These are phyloP conservation scores for Peribolospora kevripleyi DNA, from an alignment of 768 basidiomycete genomes.

Conservation along the genomic window DNA sequence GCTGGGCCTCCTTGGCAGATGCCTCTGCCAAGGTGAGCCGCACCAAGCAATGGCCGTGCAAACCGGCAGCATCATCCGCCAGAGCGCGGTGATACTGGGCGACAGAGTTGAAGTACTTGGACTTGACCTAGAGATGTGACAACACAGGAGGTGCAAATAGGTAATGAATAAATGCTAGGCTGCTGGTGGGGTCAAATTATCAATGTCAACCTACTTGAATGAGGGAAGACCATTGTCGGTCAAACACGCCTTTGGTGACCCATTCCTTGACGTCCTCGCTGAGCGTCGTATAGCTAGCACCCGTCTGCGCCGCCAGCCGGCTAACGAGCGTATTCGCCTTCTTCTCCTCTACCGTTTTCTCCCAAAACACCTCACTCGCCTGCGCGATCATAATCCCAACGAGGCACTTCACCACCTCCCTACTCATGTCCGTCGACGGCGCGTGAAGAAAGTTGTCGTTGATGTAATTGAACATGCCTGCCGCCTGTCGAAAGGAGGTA, in stretches of 20 bases:
- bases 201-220: slow-evolving; percentile 34
- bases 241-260: slow-evolving; percentile 84
- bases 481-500: slow-evolving; percentile 64
- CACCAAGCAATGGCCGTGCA: slow-evolving; percentile 66
- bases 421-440: slow-evolving; percentile 75
- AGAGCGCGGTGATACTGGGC: slow-evolving; percentile 66
- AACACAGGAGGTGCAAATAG: not conserved
- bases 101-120: slow-evolving; percentile 66
- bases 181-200: too few relatives aligned
- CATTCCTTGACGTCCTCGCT: slow-evolving; percentile 88
- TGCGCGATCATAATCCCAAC: slow-evolving; percentile 72
- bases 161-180: not conserved
- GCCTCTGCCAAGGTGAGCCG: slow-evolving; percentile 53
- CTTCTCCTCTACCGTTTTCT: slow-evolving; percentile 83
- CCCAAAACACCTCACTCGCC: slow-evolving; percentile 86
- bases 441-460: slow-evolving; percentile 99
- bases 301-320: slow-evolving; percentile 64
- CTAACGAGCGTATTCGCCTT: slow-evolving; percentile 43
- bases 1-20: slow-evolving; percentile 58
- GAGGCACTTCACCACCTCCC: slow-evolving; percentile 83
- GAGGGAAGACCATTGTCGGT: slow-evolving; percentile 74
- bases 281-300: slow-evolving; percentile 54
- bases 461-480: slow-evolving; percentile 95
- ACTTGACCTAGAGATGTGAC: slow-evolving; percentile 35
- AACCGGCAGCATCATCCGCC: slow-evolving; percentile 46